Conservation (phyloP, 139 green algal genomes). For the Chlorella sorokiniana region DNA sequence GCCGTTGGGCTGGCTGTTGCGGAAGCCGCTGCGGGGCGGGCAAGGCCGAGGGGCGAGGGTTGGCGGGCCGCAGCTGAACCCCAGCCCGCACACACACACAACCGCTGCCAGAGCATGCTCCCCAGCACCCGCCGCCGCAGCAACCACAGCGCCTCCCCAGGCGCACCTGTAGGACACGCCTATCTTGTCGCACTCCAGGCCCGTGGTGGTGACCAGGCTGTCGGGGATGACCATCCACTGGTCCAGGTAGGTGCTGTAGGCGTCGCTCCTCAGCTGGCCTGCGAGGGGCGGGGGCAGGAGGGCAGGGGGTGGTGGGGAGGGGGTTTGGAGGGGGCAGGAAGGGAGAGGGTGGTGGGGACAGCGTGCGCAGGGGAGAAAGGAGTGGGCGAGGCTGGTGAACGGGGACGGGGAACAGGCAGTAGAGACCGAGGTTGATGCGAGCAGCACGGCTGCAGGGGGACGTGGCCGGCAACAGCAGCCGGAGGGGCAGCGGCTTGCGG, state of each 20-base stretch:
- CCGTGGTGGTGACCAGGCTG: conserved; percentile 40
- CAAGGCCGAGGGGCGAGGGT: neutral
- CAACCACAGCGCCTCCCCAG: neutral
- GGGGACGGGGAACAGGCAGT: no score
- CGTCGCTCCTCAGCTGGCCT: neutral
- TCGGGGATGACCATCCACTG: conserved; percentile 79
- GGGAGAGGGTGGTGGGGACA: no score
- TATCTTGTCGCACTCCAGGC: conserved; percentile 71
- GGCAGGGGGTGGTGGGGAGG: no score
- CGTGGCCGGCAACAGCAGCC: no score
- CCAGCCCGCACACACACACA: neutral
- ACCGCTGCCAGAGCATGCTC: neutral
- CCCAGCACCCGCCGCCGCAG: conserved; percentile 13
- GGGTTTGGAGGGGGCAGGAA: no score
- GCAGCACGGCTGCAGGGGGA: no score
- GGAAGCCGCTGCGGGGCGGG: conserved; percentile 62
- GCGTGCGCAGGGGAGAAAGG: no score
- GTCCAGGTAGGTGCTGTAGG: neutral
- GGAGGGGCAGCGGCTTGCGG: no score
- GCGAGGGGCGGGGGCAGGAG: neutral
- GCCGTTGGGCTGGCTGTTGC: conserved; percentile 39
- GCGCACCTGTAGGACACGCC: conserved; percentile 42
- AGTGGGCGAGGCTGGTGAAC: no score
- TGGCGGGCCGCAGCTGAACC: neutral
- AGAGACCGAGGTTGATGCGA: no score